Evolutionary conservation across 2,329 filamentous ascomycete species (phyloP).

Genomic region (Fusarium caatingaense): DNA sequence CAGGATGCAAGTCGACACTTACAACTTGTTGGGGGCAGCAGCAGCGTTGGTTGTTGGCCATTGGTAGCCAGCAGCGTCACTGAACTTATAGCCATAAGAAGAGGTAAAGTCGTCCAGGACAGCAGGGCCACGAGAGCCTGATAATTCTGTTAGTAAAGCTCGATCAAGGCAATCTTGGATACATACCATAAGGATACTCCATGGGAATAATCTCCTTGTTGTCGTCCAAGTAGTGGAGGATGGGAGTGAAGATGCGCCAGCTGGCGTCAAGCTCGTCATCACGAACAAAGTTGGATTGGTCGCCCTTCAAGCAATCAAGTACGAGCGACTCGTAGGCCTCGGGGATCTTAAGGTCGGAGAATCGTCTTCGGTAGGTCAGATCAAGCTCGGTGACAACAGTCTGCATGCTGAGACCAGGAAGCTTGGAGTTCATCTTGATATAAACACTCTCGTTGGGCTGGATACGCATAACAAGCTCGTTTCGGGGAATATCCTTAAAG

Average conservation of each 20-base stretch:
- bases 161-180: too few relatives aligned
- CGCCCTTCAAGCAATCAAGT: slow-evolving; percentile 96
- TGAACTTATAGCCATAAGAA: slow-evolving; percentile 99
- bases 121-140: slow-evolving; percentile 94
- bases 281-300: slow-evolving; percentile 99
- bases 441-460: slow-evolving; percentile 99
- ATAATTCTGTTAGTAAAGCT: slow-evolving; percentile 1
- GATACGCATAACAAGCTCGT: slow-evolving; percentile 98
- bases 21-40: slow-evolving; percentile 78
- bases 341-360: slow-evolving; percentile 99
- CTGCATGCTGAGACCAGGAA: slow-evolving; percentile 98
- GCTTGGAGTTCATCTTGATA: slow-evolving; percentile 99
- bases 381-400: slow-evolving; percentile 98
- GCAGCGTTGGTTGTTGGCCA: slow-evolving; percentile 85
- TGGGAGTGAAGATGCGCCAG: slow-evolving; percentile 98
- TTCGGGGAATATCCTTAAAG: slow-evolving; percentile 99
- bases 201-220: slow-evolving; percentile 99
- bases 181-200: slow-evolving; percentile 96
- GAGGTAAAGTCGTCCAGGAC: slow-evolving; percentile 98
- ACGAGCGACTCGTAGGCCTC: slow-evolving; percentile 99
- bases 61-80: slow-evolving; percentile 93
- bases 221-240: slow-evolving; percentile 97
- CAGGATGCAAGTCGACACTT: slow-evolving; percentile 56
- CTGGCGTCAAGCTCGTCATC: slow-evolving; percentile 96
- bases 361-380: slow-evolving; percentile 95